phyloP scores from a whole-genome alignment of 768 basidiomycete species.

The Hydnomerulius pinastri region DNA sequence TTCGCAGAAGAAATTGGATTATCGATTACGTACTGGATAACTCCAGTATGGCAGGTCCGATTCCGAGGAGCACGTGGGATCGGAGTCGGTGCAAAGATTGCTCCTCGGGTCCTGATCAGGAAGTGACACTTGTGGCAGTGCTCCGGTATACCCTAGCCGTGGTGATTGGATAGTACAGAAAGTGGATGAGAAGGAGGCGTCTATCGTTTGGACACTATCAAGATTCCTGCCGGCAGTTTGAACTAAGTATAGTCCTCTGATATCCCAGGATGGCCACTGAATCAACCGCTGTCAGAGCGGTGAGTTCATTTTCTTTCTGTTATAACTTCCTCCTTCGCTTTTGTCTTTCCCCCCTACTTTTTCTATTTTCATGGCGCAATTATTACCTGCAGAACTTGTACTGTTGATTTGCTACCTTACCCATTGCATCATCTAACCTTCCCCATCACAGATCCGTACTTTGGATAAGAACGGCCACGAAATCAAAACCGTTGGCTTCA shows the following conservation, averaged over 20 bases:
- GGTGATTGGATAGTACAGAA: not conserved
- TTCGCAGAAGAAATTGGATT: not conserved
- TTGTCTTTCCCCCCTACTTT: not conserved
- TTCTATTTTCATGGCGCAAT: slow-evolving; percentile 21
- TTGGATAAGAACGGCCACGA: slow-evolving; percentile 75
- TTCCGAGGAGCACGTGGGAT: not conserved
- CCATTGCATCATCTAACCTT: slow-evolving; percentile 7
- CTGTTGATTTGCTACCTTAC: not conserved
- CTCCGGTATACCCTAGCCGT: no score
- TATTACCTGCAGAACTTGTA: slow-evolving; percentile 23
- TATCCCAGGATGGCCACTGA: slow-evolving; percentile 8
- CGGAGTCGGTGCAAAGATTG: not conserved
- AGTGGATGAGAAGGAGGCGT: not conserved
- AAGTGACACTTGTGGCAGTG: not conserved
- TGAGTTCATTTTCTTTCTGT: slow-evolving; percentile 5
- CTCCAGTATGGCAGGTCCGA: not conserved
- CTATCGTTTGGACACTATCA: not conserved
- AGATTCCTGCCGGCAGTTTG: not conserved
- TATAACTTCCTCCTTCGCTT: not conserved
- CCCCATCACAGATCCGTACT: slow-evolving; percentile 51
- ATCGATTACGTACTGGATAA: not conserved
- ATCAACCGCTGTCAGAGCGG: slow-evolving; percentile 6
- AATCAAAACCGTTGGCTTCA: slow-evolving; percentile 79
- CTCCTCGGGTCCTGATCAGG: not conserved
- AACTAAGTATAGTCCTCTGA: slow-evolving; percentile 4